Base-by-base conservation (phyloP, 148 eudicot species). In the Cornus florida region DNA sequence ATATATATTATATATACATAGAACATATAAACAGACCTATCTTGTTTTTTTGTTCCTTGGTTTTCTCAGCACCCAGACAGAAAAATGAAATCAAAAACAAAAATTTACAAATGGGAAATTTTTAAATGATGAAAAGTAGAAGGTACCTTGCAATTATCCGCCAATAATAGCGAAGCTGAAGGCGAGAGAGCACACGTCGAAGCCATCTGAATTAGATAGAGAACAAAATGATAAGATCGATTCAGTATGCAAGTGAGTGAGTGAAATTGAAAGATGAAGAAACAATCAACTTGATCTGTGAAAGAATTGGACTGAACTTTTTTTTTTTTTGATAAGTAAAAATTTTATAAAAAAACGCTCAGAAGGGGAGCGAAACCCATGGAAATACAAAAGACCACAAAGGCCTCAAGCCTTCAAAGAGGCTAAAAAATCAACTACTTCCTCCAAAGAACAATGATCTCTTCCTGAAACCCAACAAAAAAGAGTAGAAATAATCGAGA, bases 111-210 rank as follows among this genome's bases (percentile, higher is more conserved):
- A 28, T 28, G 28, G 28, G 0, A 69, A 22, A 72, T 76, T 22
- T 17, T 2, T 67, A 28, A 14, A 28, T 20, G 33, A 13, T 13
- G 28, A 10, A 20, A 16, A 14, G 5, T 10, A 11, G 59, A 48
- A 23, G 19, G 48, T 71, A 93, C 97, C 97, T 86, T 85, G 71
- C 80, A 53, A 62, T 84, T 78, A 75, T 84, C 78, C 82, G 78
- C 92, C 35, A 86, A 82, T 24, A 90, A 67, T 35, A 83, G 71
- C 35, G 89, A 85, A 75, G 89, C 71, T 62, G 89, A 80, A 19
- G 33, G 87, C 83, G 43, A 90, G 78, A 78, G 90, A 84, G 67
- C 90, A 66, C 73, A 87, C 8, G 89, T 73, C 60, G 93, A 91
- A 41, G 93, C 90, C 93, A 91, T 88, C 89, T 84, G 80, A 39